Evolutionary conservation across 2,329 filamentous ascomycete species (phyloP).

Genomic region (Colletotrichum viniferum): DNA sequence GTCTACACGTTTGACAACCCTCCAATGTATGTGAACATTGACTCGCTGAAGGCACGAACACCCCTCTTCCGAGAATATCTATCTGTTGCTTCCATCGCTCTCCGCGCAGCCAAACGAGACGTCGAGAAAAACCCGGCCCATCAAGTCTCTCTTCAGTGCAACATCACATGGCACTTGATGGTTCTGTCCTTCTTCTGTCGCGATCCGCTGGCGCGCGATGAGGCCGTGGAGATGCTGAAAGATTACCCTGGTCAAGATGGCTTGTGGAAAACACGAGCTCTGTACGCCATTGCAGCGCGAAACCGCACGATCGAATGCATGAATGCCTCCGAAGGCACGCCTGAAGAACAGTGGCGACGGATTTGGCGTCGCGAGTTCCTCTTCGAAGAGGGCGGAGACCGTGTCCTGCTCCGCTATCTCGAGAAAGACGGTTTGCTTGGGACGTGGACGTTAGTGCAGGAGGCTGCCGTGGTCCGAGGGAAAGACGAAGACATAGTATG

Average conservation of each 20-base stretch:
- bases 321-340: conserved; percentile 31
- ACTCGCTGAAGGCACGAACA: conserved; percentile 25
- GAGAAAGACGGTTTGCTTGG: conserved; percentile 29
- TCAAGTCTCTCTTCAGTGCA: conserved; percentile 33
- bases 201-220: conserved; percentile 33
- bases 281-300: conserved; percentile 30
- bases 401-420: conserved; percentile 33
- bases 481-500: conserved; percentile 33
- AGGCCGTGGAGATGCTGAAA: conserved; percentile 33
- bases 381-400: conserved; percentile 38
- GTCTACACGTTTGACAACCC: conserved; percentile 32
- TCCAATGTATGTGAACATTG: conserved; percentile 26
- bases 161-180: conserved; percentile 28
- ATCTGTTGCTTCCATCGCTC: conserved; percentile 31
- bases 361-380: conserved; percentile 36
- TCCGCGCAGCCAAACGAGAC: conserved; percentile 20
- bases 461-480: conserved; percentile 34
- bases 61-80: conserved; percentile 37
- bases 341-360: conserved; percentile 33
- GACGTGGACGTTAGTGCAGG: conserved; percentile 41
- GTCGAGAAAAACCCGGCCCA: conserved; percentile 24
- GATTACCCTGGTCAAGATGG: conserved; percentile 39
- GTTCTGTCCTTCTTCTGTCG: conserved; percentile 32
- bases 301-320: conserved; percentile 31
- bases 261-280: conserved; percentile 30